Evolutionary conservation across 495 filamentous ascomycete genomes (phyloP).

Genomic region (Aspergillus cristatus): DNA sequence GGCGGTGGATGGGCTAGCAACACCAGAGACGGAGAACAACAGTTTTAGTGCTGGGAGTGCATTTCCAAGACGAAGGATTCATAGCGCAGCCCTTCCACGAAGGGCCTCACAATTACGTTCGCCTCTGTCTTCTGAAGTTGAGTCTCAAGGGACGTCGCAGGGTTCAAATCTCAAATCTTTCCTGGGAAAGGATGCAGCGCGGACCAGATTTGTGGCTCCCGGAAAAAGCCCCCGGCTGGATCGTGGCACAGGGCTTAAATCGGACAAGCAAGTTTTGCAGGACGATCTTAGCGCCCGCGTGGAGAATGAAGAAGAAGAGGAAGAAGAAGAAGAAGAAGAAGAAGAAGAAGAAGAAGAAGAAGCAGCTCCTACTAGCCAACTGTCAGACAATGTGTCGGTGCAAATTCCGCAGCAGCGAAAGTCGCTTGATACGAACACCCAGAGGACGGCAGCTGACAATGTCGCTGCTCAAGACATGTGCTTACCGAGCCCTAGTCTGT

Average conservation of each 20-base stretch:
- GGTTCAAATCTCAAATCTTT: conserved; percentile 2
- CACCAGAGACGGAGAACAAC: conserved; percentile 34
- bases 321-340: conserved; percentile 13
- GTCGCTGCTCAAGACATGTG: conserved; percentile 76
- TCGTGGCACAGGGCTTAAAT: conserved; percentile 4
- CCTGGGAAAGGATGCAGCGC: conserved; percentile 10
- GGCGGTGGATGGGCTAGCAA: conserved; percentile 29
- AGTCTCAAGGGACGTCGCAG: conserved; percentile 12
- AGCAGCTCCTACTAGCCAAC: too few species aligned
- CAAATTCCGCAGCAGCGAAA: conserved; percentile 13
- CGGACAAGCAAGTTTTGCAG: conserved; percentile 7
- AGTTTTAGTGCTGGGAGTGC: conserved; percentile 16
- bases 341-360: too few species aligned
- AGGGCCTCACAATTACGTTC: conserved; percentile 28
- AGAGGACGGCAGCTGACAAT: conserved; percentile 38
- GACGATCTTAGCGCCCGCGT: conserved; percentile 2
- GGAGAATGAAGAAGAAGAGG: conserved; percentile 11
- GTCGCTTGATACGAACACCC: conserved; percentile 5
- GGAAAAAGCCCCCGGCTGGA: conserved; percentile 9
- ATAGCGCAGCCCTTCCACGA: conserved; percentile 25
- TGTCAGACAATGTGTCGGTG: conserved; percentile 5
- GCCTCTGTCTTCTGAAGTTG: conserved; percentile 31
- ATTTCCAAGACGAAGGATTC: conserved; percentile 22
- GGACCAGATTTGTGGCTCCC: conserved; percentile 7
- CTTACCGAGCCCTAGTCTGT: conserved; percentile 88